A percentile compares a stretch with the other conserved stretches of the same genome.
Evolutionary conservation across 2,329 filamentous ascomycete genomes (phyloP).

Genomic region (Apiospora pterosperma): DNA sequence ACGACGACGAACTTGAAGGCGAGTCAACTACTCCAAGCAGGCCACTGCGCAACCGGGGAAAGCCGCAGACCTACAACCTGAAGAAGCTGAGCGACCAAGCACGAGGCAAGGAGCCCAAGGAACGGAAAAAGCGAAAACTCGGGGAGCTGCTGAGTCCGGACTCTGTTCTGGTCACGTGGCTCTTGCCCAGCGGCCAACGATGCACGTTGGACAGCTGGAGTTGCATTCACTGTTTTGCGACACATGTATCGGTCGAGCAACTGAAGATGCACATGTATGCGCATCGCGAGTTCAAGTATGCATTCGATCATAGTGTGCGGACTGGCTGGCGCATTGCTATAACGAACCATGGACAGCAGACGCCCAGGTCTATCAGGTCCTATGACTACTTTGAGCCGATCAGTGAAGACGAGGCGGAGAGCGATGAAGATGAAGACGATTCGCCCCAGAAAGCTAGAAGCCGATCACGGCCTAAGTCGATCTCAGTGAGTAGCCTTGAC

Average conservation of each 20-base stretch:
- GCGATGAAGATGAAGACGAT: constrained; percentile 19
- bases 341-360: constrained; percentile 21
- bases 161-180: constrained; percentile 38
- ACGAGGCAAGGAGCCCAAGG: constrained; percentile 46
- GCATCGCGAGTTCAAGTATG: constrained; percentile 43
- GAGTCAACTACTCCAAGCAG: constrained; percentile 50
- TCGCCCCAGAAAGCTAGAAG: constrained; percentile 20
- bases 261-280: constrained; percentile 46
- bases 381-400: constrained; percentile 16
- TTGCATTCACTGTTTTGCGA: constrained; percentile 48
- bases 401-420: constrained; percentile 22
- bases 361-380: constrained; percentile 16
- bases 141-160: constrained; percentile 20
- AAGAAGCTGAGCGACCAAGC: constrained; percentile 57
- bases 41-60: constrained; percentile 44
- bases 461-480: constrained; percentile 12
- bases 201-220: constrained; percentile 45
- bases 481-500: constrained; percentile 3
- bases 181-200: constrained; percentile 41
- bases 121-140: constrained; percentile 34
- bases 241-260: constrained; percentile 44
- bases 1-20: constrained; percentile 37
- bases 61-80: constrained; percentile 55
- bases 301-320: constrained; percentile 28
- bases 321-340: constrained; percentile 22